phyloP scores from a whole-genome alignment of 2,329 filamentous ascomycete genomes.

The Venturia nashicola region DNA sequence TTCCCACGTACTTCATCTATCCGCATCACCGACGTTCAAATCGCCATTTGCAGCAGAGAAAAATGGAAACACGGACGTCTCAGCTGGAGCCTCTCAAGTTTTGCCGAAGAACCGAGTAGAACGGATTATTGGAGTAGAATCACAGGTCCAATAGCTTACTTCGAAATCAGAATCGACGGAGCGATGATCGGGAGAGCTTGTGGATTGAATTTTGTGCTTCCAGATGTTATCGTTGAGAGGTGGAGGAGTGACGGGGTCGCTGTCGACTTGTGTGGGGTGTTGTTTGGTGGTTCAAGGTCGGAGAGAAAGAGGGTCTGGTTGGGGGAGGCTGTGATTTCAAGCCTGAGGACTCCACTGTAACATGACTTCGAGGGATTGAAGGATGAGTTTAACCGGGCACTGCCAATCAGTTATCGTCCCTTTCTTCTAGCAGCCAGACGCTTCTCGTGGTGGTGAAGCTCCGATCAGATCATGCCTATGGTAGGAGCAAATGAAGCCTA shows the following conservation, averaged over 20 bases:
- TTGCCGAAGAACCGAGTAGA: not conserved
- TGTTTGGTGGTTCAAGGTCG: not conserved
- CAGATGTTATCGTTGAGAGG: not conserved
- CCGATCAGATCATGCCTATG: too few species aligned
- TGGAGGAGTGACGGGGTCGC: not conserved
- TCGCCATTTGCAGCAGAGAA: not conserved
- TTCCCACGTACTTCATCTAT: not conserved
- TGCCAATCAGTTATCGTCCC: too few species aligned
- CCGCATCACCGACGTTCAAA: not conserved
- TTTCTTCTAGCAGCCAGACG: too few species aligned
- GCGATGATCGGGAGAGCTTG: not conserved
- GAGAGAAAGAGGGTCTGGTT: not conserved
- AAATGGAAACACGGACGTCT: not conserved
- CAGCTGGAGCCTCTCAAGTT: not conserved
- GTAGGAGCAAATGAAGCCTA: too few species aligned
- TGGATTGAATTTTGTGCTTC: not conserved
- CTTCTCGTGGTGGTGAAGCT: too few species aligned
- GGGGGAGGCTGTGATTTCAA: too few species aligned
- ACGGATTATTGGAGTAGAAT: not conserved
- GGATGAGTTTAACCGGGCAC: too few species aligned
- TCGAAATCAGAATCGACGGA: not conserved
- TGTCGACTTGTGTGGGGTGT: not conserved
- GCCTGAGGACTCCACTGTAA: not conserved
- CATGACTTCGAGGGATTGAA: too few species aligned
- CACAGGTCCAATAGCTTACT: conserved; percentile 4